Evolutionary conservation across 73 alveolate species (phyloP).

Genomic region (Blepharisma japonicum): DNA sequence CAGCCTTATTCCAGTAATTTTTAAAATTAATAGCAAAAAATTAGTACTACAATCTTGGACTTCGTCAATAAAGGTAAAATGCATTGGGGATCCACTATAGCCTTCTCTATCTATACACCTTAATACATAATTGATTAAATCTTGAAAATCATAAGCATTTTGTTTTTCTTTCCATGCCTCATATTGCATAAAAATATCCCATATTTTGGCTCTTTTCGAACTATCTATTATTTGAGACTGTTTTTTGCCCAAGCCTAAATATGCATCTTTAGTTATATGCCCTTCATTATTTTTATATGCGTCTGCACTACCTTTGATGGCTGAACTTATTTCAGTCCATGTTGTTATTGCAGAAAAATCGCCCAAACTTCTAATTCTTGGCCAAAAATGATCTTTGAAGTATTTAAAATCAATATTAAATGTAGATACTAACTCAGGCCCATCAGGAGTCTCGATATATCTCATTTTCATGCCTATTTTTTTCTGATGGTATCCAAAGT

Average conservation of each 20-base stretch:
- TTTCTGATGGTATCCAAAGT: conserved; percentile 38
- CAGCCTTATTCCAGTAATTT: conserved; percentile 39
- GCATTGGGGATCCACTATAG: conserved; percentile 34
- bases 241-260: background rate
- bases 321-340: conserved; percentile 79
- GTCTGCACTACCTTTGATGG: conserved; percentile 55
- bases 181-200: conserved; percentile 36
- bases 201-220: background rate
- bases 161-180: conserved; percentile 65
- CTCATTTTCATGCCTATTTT: conserved; percentile 58
- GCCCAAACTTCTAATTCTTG: conserved; percentile 12
- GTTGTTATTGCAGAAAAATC: conserved; percentile 36
- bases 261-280: background rate
- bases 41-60: conserved; percentile 67
- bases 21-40: conserved; percentile 38
- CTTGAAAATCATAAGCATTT: conserved; percentile 69
- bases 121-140: conserved; percentile 58
- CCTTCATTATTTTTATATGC: conserved; percentile 19
- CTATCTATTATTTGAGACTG: conserved; percentile 8
- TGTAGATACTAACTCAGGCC: no score
- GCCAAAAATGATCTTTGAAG: conserved; percentile 59
- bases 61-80: conserved; percentile 73
- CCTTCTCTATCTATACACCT: conserved; percentile 24
- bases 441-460: conserved; percentile 32
- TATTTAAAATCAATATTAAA: conserved; percentile 62